Conservation (phyloP, 148 eudicot species). For the Nyssa sinensis region DNA sequence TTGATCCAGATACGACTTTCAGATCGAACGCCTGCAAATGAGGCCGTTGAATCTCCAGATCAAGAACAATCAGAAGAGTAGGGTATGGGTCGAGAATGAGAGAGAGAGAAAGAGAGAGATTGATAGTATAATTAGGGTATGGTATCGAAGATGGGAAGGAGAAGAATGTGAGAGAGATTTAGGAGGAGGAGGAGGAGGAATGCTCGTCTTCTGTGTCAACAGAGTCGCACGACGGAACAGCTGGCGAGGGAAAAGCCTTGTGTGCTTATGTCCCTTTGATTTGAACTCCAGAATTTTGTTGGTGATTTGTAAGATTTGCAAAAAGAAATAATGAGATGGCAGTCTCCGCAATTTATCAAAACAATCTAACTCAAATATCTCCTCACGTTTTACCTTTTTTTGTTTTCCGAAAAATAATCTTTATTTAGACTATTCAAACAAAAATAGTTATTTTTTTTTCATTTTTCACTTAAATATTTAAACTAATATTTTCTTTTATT, state of each 20-base stretch:
- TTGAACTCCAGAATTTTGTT: conserved; percentile 18
- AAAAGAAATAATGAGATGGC: conserved; percentile 22
- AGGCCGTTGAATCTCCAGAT: conserved; percentile 8
- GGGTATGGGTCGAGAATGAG: no score
- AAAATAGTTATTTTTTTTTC: no score
- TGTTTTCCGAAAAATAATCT: no score
- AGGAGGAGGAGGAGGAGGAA: background rate
- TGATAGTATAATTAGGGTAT: no score
- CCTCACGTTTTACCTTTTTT: background rate
- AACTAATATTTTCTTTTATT: no score
- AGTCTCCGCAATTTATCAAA: conserved; percentile 1
- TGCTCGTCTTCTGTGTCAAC: background rate
- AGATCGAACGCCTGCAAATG: conserved; percentile 15
- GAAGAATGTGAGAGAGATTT: background rate
- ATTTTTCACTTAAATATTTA: no score
- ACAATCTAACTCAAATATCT: conserved; percentile 10
- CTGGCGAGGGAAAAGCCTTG: conserved; percentile 30
- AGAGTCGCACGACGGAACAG: conserved; percentile 24
- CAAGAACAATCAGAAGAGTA: conserved; percentile 12
- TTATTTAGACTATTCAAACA: no score
- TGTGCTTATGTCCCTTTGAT: background rate
- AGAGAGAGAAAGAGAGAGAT: no score
- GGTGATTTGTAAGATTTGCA: conserved; percentile 13
- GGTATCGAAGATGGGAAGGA: no score
- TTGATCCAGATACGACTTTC: conserved; percentile 7